Percentiles rank a stretch among this genome's conserved stretches.
phyloP scores from a whole-genome alignment of 1,284 basidiomycete genomes.

The Heterobasidion annosum region DNA sequence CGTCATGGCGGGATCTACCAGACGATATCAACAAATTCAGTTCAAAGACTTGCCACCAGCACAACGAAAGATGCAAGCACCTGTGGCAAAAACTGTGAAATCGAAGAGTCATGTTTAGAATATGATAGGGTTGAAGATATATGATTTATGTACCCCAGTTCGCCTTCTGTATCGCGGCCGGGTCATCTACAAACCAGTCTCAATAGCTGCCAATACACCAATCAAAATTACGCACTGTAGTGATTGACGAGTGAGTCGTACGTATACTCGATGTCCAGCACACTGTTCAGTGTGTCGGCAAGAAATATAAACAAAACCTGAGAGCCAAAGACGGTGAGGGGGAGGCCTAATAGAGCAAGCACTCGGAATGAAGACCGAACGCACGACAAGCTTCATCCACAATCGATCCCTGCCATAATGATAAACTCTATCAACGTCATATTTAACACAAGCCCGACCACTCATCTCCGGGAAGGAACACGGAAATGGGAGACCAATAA shows the following conservation, averaged over 20 bases:
- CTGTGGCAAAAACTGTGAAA: conserved; percentile 22
- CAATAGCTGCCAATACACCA: not conserved
- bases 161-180: conserved; percentile 17
- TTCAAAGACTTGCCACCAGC: not conserved
- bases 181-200: conserved; percentile 14
- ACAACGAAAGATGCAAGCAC: conserved; percentile 8
- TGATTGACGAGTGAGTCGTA: conserved; percentile 26
- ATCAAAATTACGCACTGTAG: conserved; percentile 20
- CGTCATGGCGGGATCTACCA: conserved; percentile 23
- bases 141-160: conserved; percentile 19
- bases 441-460: not conserved
- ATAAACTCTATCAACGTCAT: not conserved
- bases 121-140: not conserved
- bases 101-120: not conserved
- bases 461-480: not conserved
- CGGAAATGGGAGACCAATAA: not conserved
- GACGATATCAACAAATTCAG: not conserved
- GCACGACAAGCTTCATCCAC: conserved; percentile 25
- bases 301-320: conserved; percentile 26
- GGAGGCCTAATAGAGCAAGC: not conserved
- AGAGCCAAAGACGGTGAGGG: not conserved
- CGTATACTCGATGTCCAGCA: conserved; percentile 28
- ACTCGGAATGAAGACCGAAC: conserved; percentile 2
- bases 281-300: conserved; percentile 29
- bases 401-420: conserved; percentile 16